A percentile compares a stretch with the other conserved stretches of the same genome.
Evolutionary conservation across 768 basidiomycete species (phyloP).

Genomic region (Mycena rebaudengoi): DNA sequence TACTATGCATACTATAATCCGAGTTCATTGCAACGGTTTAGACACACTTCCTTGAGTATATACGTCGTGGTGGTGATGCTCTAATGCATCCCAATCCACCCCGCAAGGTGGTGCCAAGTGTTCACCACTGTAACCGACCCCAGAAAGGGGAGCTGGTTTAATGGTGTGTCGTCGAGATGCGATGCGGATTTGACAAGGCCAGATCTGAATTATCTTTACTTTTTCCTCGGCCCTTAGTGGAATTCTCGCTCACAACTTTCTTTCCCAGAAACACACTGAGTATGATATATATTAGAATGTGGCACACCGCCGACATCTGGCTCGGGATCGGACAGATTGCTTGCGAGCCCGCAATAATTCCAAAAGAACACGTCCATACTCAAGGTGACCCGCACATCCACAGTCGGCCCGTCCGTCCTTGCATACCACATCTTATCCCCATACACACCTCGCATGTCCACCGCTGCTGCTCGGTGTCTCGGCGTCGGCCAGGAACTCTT

Average conservation of each 20-base stretch:
- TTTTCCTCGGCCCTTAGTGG: not conserved
- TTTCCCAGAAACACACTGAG: not conserved
- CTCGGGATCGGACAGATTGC: too few species aligned
- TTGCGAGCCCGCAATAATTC: too few species aligned
- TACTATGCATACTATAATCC: conserved; percentile 45
- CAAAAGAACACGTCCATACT: too few species aligned
- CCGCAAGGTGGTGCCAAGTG: conserved; percentile 30
- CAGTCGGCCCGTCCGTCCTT: too few species aligned
- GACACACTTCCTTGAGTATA: conserved; percentile 58
- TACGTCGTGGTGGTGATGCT: conserved; percentile 73
- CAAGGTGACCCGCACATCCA: too few species aligned
- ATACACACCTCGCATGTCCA: too few species aligned
- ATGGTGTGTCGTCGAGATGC: conserved; percentile 50
- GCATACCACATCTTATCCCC: too few species aligned
- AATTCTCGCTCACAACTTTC: not conserved
- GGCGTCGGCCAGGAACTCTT: too few species aligned
- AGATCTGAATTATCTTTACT: conserved; percentile 58
- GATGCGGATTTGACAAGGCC: conserved; percentile 90
- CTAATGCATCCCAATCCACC: conserved; percentile 43
- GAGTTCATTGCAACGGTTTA: conserved; percentile 29
- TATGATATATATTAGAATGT: conserved; percentile 23
- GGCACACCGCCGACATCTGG: conserved; percentile 51
- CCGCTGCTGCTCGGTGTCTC: too few species aligned
- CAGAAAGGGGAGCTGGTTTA: conserved; percentile 57
- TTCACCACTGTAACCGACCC: conserved; percentile 56